Percentiles rank a stretch among this genome's conserved stretches.
These are phyloP conservation scores for Trichoderma orchidacearum DNA, from an alignment of 495 filamentous ascomycete genomes.

Conservation along the genomic window DNA sequence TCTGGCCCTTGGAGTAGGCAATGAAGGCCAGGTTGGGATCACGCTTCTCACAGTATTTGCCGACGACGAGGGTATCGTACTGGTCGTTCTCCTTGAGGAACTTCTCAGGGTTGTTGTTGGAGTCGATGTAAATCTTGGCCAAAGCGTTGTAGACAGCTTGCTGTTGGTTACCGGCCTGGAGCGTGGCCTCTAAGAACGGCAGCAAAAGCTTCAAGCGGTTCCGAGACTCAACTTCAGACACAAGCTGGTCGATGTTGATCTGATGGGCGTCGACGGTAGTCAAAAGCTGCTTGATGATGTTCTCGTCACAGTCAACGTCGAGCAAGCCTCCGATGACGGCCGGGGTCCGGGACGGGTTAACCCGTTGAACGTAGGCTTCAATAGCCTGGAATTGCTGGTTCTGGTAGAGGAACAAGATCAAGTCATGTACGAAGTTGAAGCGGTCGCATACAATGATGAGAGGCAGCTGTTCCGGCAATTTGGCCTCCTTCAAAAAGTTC, in stretches of 20 bases:
- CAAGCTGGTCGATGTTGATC: constrained; percentile 92
- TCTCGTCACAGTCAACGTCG: constrained; percentile 95
- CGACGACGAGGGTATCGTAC: constrained; percentile 85
- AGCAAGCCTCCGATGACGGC: constrained; percentile 91
- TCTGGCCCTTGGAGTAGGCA: constrained; percentile 91
- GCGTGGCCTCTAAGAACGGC: constrained; percentile 89
- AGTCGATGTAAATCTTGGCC: constrained; percentile 99
- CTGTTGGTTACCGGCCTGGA: constrained; percentile 88
- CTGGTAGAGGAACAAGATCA: constrained; percentile 95
- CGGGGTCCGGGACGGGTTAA: constrained; percentile 88
- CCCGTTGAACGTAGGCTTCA: constrained; percentile 97
- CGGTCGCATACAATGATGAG: constrained; percentile 98
- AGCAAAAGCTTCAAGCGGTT: constrained; percentile 93
- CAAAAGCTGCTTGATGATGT: constrained; percentile 88
- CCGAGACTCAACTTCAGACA: constrained; percentile 83
- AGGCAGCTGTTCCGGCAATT: constrained; percentile 81
- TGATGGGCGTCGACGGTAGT: constrained; percentile 68
- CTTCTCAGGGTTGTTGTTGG: constrained; percentile 96
- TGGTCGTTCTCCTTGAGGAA: constrained; percentile 97
- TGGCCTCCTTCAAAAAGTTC: constrained; percentile 98
- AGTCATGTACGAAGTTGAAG: constrained; percentile 95
- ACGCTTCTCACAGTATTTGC: constrained; percentile 98
- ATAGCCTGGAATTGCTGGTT: constrained; percentile 99
- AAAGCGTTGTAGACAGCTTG: constrained; percentile 97
- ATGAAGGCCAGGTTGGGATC: constrained; percentile 96